phyloP scores from a whole-genome alignment of 1,284 basidiomycete genomes.

The Omphalotus olearius region DNA sequence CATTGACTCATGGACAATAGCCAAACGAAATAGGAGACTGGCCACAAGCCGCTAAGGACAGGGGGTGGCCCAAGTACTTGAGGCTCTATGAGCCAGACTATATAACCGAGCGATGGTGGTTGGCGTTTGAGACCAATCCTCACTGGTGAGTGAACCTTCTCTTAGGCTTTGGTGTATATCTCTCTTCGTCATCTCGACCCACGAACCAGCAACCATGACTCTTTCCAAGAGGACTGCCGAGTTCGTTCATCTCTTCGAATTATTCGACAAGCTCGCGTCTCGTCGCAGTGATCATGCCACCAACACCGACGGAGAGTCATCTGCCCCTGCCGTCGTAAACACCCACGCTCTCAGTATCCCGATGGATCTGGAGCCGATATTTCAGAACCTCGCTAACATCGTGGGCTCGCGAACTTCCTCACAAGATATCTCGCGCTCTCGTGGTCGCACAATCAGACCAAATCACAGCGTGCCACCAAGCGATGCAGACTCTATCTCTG shows the following conservation, averaged over 20 bases:
- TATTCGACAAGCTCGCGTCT: constrained; percentile 48
- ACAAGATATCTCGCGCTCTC: constrained; percentile 13
- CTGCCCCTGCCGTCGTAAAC: constrained; percentile 16
- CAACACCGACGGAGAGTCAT: neutral
- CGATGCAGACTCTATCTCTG: constrained; percentile 16
- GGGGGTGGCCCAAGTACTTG: no score
- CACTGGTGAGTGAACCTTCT: neutral
- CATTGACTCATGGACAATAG: constrained; percentile 2
- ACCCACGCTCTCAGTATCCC: constrained; percentile 30
- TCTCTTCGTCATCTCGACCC: neutral
- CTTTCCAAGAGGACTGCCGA: constrained; percentile 35
- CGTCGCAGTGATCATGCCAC: constrained; percentile 27
- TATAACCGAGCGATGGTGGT: neutral
- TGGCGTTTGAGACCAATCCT: neutral
- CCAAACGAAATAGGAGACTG: neutral
- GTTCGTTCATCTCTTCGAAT: constrained; percentile 46
- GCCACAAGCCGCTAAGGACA: neutral
- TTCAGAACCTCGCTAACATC: constrained; percentile 38
- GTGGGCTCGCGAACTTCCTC: constrained; percentile 23
- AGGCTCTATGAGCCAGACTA: neutral
- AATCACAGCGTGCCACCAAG: neutral
- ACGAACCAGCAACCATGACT: constrained; percentile 9
- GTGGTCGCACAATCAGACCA: constrained; percentile 14
- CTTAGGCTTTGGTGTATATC: neutral
- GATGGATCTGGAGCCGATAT: constrained; percentile 40